Evolutionary conservation across 2,329 filamentous ascomycete species (phyloP).

Genomic region (Achaetomium macrosporum): DNA sequence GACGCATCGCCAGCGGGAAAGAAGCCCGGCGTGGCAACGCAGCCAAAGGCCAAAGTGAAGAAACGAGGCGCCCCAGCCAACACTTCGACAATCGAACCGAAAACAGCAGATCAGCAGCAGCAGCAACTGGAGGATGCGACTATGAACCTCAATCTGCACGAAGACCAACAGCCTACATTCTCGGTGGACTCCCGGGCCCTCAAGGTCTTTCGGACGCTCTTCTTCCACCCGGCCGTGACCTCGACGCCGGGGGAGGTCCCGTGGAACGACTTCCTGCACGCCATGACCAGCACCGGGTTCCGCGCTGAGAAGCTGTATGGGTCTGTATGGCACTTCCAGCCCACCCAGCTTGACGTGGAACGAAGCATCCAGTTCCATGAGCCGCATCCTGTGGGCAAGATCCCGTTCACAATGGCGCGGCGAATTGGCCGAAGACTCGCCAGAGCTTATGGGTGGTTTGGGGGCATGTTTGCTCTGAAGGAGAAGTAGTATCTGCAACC

Average conservation of each 20-base stretch:
- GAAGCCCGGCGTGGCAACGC: neutral
- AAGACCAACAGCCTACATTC: neutral
- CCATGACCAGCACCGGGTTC: constrained; percentile 47
- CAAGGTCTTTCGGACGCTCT: constrained; percentile 36
- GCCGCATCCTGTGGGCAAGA: constrained; percentile 50
- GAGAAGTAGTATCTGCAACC: too few relatives aligned
- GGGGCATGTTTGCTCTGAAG: constrained; percentile 37
- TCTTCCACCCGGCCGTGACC: constrained; percentile 31
- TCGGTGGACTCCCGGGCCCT: constrained; percentile 28
- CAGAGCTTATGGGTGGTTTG: constrained; percentile 46
- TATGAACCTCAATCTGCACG: neutral
- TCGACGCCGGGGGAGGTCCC: constrained; percentile 42
- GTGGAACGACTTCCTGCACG: constrained; percentile 49
- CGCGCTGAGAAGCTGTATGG: constrained; percentile 51
- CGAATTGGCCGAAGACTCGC: constrained; percentile 43
- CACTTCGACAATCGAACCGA: neutral
- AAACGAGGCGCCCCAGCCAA: constrained; percentile 15
- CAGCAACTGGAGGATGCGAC: neutral
- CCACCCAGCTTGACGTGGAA: constrained; percentile 35
- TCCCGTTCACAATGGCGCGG: constrained; percentile 42
- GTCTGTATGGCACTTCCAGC: constrained; percentile 55
- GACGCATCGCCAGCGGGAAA: neutral
- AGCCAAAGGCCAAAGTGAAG: constrained; percentile 18
- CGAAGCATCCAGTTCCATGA: constrained; percentile 55
- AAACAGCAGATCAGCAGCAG: neutral